Conservation (phyloP, 768 basidiomycete species). For the Asterophora lycoperdoides region DNA sequence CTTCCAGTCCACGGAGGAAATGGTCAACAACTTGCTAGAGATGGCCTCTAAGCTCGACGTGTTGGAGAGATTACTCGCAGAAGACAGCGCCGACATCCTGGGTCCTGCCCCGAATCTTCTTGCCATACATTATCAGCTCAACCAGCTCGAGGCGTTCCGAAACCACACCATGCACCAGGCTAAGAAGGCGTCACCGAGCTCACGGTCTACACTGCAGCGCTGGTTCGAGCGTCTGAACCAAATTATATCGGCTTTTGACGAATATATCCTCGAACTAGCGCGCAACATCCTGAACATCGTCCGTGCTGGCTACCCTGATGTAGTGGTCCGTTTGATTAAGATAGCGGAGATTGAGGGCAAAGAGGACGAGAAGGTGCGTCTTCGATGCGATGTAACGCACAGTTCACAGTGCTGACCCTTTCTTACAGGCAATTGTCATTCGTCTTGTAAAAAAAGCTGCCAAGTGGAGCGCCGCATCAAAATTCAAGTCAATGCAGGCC, state of each 20-base stretch:
- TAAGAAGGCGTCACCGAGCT: conserved; percentile 68
- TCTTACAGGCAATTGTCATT: conserved; percentile 79
- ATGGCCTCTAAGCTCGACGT: conserved; percentile 83
- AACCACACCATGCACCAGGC: conserved; percentile 95
- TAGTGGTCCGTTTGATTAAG: conserved; percentile 90
- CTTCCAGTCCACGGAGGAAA: conserved; percentile 92
- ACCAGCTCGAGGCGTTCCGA: conserved; percentile 87
- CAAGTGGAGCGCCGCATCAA: conserved; percentile 87
- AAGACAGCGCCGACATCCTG: conserved; percentile 71
- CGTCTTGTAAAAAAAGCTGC: conserved; percentile 92
- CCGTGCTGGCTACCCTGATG: conserved; percentile 72
- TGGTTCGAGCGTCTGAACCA: conserved; percentile 85
- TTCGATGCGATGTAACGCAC: not conserved
- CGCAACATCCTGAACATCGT: conserved; percentile 75
- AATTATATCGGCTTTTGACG: conserved; percentile 79
- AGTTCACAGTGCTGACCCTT: not conserved
- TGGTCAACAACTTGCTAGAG: conserved; percentile 89
- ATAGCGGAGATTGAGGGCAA: conserved; percentile 90
- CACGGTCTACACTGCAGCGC: conserved; percentile 62
- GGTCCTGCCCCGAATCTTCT: conserved; percentile 89
- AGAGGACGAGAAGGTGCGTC: conserved; percentile 86
- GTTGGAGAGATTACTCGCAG: conserved; percentile 72
- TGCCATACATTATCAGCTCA: conserved; percentile 85
- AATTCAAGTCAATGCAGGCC: conserved; percentile 91
- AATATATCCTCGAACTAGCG: conserved; percentile 75